Evolutionary conservation across 2,329 filamentous ascomycete genomes (phyloP), one percentile per base, ranked within the genome.

Genomic region (Botrytis cinerea): DNA sequence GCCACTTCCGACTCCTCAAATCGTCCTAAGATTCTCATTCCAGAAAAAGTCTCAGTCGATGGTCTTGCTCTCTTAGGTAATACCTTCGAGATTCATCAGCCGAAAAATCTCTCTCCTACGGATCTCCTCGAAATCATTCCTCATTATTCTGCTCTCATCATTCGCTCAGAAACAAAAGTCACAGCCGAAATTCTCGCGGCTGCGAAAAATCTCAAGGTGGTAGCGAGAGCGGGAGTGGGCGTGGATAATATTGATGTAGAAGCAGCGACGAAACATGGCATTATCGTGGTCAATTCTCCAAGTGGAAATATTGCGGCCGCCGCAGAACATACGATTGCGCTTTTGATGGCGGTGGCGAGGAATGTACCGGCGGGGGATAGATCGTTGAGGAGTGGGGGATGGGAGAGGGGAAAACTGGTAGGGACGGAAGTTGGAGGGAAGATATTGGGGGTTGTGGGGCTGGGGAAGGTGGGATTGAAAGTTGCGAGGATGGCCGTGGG

Each of bases 391-490:
- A 84, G 81, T n/a, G 91, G 90, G 0, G 89, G 88, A 70, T 95
- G 93, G 93, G 92, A 95, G 80, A 86, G 93, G 72, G 89, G 90
- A 79, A 88, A 89, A 77, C 86, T 95, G 4, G 91, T 94, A 0
- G 93, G 93, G 7, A 88, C 94, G 28, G 93, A 95, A 81, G 90
- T 95, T 18, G 92, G 93, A 68, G 88, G 90, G 63, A 95, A 95
- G 83, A 92, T 88, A 1, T 84, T 95, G 10, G 92, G 90, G 1
- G 91, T 95, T 68, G 89, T 96, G 57, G 93, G 93, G 1, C 83
- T 95, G 40, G 93, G 93, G n/a, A 95, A 95, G 84, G 92, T 95
- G 43, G 93, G 93, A 35, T 85, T 95, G 80, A 92, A 92, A 69
- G 93, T 95, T 25, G 93, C 93, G 28, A 86, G 92, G n/a, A 91